phyloP scores from a whole-genome alignment of 768 basidiomycete genomes.

The Gloeostereum incarnatum region DNA sequence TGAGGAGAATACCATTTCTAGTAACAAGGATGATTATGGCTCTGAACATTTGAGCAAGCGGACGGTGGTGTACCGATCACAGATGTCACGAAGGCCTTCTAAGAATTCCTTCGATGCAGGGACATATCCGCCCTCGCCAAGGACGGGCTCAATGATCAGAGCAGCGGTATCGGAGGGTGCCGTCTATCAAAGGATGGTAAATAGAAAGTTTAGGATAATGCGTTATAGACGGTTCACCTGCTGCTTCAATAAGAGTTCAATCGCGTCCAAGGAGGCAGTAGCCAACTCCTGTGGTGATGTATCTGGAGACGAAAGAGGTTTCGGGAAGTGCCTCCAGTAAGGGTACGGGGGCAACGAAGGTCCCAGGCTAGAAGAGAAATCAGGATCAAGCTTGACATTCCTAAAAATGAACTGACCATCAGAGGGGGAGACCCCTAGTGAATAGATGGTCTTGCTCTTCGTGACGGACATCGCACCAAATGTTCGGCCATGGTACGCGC shows the following conservation, averaged over 20 bases:
- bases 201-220: constrained; percentile 19
- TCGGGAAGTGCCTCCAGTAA: constrained; percentile 94
- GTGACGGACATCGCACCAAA: constrained; percentile 91
- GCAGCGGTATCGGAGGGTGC: constrained; percentile 84
- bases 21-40: too few species aligned
- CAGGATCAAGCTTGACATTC: constrained; percentile 3
- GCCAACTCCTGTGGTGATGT: constrained; percentile 53
- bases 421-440: constrained; percentile 67
- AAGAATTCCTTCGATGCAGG: constrained; percentile 78
- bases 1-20: constrained; percentile 77
- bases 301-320: constrained; percentile 42
- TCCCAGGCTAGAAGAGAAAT: constrained; percentile 54
- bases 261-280: constrained; percentile 45
- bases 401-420: constrained; percentile 53
- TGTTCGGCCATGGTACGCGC: constrained; percentile 88
- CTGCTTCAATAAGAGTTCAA: not conserved
- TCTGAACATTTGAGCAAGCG: too few species aligned
- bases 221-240: too few species aligned
- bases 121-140: constrained; percentile 95
- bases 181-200: constrained; percentile 83
- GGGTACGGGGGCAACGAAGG: constrained; percentile 78
- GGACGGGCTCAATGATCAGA: constrained; percentile 87
- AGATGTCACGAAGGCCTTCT: constrained; percentile 70
- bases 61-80: too few species aligned
- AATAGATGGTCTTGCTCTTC: constrained; percentile 90